Base-by-base conservation (phyloP, 495 filamentous ascomycete genomes). In the Talaromyces wortmannii region DNA sequence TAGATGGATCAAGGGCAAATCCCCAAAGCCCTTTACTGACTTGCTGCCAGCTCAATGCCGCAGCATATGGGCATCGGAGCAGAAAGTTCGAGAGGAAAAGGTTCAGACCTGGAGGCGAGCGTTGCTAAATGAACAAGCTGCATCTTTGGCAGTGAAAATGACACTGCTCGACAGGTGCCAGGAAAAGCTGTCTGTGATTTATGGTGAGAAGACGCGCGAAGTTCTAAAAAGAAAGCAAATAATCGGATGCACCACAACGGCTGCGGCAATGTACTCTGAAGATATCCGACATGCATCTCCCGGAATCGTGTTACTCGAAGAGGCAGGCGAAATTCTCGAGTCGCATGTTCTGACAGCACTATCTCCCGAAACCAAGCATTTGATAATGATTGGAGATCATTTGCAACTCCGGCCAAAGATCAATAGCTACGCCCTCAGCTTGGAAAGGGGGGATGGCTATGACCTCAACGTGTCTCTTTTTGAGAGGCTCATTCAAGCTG, bases 271-370 rank as follows among this genome's bases (percentile, higher is more conserved):
- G 63, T 79, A 86, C 56, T 58, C 69, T 4, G 59, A 74, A 7
- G 71, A 80, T 31, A 64, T 92, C 7, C 72, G 73, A 45, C 66
- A 66, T 5, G 77, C 79, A 5, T 53, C 52, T 0, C 81, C 82
- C 0, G 78, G 79, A 0, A 61, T 70, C 17, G 52, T 71, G 0
- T 60, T 92, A 0, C 79, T 90, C 0, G 89, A 94, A 62, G 89
- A 94, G 60, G 88, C 88, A 4, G 88, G 89, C 6, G 89, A 94
- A 59, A 87, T 91, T 23, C 65, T 91, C 2, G 89, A 94, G 61
- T 79, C 74, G 18, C 84, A 92, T 60, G 72, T 91, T 36, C 63
- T 92, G 0, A 84, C 87, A 0, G 80, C 86, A 0, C 60, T 94
- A 29, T 64, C 70, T 0, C 65, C 79, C 0, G 64, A 76, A 0